phyloP scores from a whole-genome alignment of 75 land plant genomes.

The Gnetum montanum region DNA sequence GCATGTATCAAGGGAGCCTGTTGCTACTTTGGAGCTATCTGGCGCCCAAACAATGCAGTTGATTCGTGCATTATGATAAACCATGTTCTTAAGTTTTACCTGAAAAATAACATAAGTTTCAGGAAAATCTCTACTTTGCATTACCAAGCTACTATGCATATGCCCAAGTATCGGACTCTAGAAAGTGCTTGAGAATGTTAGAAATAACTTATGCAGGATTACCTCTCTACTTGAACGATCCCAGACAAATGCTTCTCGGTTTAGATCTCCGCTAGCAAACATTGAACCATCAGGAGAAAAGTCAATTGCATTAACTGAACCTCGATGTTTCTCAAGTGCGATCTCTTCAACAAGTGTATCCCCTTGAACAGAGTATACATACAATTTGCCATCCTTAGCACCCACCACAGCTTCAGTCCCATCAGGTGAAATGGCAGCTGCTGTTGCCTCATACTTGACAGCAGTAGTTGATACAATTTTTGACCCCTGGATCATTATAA shows the following conservation, averaged over 20 bases:
- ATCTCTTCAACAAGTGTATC: constrained; percentile 59
- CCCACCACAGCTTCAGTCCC: constrained; percentile 87
- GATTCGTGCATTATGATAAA: constrained; percentile 86
- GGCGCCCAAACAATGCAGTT: constrained; percentile 91
- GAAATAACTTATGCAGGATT: no score
- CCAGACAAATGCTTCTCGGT: constrained; percentile 97
- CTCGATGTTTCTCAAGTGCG: constrained; percentile 86
- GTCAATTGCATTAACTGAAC: constrained; percentile 64
- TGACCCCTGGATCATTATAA: constrained; percentile 50
- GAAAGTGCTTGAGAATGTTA: no score
- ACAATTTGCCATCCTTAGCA: constrained; percentile 82
- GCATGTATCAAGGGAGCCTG: constrained; percentile 80
- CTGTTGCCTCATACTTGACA: constrained; percentile 61
- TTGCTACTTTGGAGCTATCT: constrained; percentile 70
- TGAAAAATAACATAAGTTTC: constrained; percentile 23
- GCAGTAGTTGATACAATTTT: constrained; percentile 43
- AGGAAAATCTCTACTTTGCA: no score
- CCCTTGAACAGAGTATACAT: constrained; percentile 52
- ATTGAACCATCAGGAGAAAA: constrained; percentile 93
- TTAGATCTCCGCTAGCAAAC: constrained; percentile 86
- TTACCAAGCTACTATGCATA: no score
- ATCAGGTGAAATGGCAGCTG: constrained; percentile 79
- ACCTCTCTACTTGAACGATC: constrained; percentile 79
- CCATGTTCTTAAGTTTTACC: constrained; percentile 93
- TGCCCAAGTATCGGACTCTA: no score